These are phyloP conservation scores for Sungouiella thailandica DNA, from an alignment of 805 yeast genomes.

Conservation along the genomic window DNA sequence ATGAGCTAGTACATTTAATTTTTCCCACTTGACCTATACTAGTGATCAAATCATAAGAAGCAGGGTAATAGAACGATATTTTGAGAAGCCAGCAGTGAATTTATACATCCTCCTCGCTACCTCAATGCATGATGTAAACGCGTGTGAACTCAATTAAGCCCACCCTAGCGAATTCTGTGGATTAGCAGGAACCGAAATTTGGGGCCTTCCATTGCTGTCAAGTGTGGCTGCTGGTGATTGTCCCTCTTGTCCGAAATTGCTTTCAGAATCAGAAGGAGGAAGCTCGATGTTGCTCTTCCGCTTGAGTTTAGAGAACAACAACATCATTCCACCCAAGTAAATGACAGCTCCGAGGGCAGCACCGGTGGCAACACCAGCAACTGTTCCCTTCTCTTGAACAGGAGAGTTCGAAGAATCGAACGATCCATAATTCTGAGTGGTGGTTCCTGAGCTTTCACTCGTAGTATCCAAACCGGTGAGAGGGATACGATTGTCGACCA, in stretches of 20 bases:
- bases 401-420: constrained; percentile 21
- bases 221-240: constrained; percentile 6
- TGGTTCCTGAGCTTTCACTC: constrained; percentile 3
- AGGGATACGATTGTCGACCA: constrained; percentile 72
- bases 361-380: constrained; percentile 80
- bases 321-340: constrained; percentile 57
- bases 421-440: constrained; percentile 27
- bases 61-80: no score
- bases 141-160: constrained; percentile 20
- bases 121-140: no score
- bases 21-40: no score
- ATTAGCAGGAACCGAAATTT: constrained; percentile 65
- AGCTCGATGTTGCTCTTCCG: constrained; percentile 32
- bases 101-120: neutral
- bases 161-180: constrained; percentile 72
- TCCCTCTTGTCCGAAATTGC: constrained; percentile 25
- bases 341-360: constrained; percentile 71
- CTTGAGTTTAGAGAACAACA: constrained; percentile 49
- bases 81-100: no score
- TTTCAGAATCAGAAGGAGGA: constrained; percentile 38
- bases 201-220: constrained; percentile 16
- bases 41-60: no score
- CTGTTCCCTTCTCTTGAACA: constrained; percentile 31
- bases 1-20: no score
- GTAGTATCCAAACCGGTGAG: constrained; percentile 38